These are phyloP conservation scores for Nigrospora sphaerica DNA, from an alignment of 2,329 filamentous ascomycete species.

Conservation along the genomic window DNA sequence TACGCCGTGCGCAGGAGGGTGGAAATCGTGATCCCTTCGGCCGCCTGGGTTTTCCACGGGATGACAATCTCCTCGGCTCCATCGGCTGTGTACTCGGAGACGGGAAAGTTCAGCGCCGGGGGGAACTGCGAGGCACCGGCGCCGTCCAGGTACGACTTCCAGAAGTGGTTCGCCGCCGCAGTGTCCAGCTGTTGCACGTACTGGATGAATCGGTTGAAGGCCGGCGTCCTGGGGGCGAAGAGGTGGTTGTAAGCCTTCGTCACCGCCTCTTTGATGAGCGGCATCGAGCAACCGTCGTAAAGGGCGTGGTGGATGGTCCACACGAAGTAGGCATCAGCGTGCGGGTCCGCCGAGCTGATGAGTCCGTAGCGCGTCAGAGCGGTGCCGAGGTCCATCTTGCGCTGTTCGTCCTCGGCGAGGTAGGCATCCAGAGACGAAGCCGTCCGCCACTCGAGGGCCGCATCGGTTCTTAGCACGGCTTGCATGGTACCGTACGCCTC, in stretches of 20 bases:
- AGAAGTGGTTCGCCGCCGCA: constrained; percentile 2
- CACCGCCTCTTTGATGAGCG: constrained; percentile 8
- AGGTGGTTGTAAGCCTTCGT: constrained; percentile 2
- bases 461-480: not conserved
- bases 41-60: no score
- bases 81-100: not conserved
- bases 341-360: constrained; percentile 2
- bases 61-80: constrained; percentile 1
- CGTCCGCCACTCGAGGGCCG: not conserved
- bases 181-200: not conserved
- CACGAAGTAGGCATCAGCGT: constrained; percentile 14
- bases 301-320: constrained; percentile 24
- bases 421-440: not conserved
- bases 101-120: constrained; percentile 4
- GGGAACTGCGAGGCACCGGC: constrained; percentile 10
- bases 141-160: constrained; percentile 11
- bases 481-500: constrained; percentile 16
- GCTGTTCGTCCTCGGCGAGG: not conserved
- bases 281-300: constrained; percentile 21
- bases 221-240: not conserved
- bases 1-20: not conserved
- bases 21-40: not conserved
- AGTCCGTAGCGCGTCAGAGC: constrained; percentile 12
- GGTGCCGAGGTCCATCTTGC: constrained; percentile 11
- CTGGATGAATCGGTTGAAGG: not conserved